Conservation (phyloP, 345 rosid genomes). For the Melaleuca alternifolia region DNA sequence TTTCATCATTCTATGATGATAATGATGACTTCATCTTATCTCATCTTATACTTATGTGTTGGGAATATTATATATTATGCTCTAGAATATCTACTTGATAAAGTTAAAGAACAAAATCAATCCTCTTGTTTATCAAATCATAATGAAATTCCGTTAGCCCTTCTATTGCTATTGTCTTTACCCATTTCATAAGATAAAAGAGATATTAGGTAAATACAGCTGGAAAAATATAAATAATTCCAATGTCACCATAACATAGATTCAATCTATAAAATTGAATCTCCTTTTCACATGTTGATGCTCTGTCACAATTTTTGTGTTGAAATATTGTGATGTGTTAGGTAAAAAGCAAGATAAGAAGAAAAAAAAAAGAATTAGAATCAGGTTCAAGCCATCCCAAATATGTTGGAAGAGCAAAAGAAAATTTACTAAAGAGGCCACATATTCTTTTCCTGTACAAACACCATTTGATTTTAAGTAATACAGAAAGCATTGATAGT, state of each 20-base stretch:
- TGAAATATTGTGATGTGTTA: background rate
- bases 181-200: background rate
- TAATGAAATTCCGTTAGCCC: background rate
- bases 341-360: background rate
- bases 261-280: background rate
- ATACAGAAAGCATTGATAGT: background rate
- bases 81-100: background rate
- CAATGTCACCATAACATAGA: background rate
- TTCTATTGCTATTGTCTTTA: background rate
- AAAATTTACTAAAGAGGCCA: background rate
- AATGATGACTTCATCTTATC: background rate
- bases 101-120: background rate
- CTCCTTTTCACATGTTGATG: background rate
- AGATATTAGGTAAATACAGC: background rate
- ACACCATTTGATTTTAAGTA: background rate
- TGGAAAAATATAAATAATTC: background rate
- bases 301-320: background rate
- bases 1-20: background rate
- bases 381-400: background rate
- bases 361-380: background rate
- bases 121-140: background rate
- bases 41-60: background rate
- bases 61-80: background rate
- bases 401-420: background rate
- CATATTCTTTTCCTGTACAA: background rate